Base-by-base conservation (phyloP, 2,329 filamentous ascomycete genomes). In the Fragosphaeria purpurea region DNA sequence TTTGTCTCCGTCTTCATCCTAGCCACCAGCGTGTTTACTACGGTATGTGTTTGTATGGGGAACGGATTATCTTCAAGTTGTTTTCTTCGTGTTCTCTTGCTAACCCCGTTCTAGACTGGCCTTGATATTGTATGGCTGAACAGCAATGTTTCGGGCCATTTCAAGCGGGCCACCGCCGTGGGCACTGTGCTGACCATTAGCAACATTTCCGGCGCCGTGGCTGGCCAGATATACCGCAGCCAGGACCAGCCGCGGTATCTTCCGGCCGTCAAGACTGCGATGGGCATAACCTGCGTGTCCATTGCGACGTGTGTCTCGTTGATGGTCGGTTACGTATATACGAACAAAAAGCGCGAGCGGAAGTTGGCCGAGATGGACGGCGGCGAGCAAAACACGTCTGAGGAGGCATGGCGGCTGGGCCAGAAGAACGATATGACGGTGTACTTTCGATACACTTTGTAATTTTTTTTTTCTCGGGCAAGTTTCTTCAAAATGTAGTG, bases 61-160 rank as follows among this genome's bases (percentile, higher is more conserved):
- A 22, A 22, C 22, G 3, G 22, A 22, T 22, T 22, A 22, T 22
- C 22, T 22, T 3, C 22, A 2, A 2, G 22, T 22, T 22, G 22
- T 22, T 22, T 22, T 22, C 22, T 22, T 3, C 22, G 22, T 44
- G 12, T 8, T 47, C 40, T 31, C 45, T 10, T 39, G 4, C 41
- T 48, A 38, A 46, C 31, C 30, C 47, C 3, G 2, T 47, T 37
- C 22, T 43, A 48, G 38, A 48, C 46, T 34, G 49, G 52, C 22
- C 50, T 54, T 22, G 47, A 54, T 38, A 48, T 54, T n/a, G 47
- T 41, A 11, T 54, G 52, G 52, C 46, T 54, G 30, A 54, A 52
- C 47, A 43, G 49, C 33, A 54, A 54, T 44, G 48, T 48, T 12
- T 46, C 52, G 10, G 46, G 46, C 30, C 49, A 54, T 41, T 54